Base-by-base conservation (phyloP, 2,329 filamentous ascomycete genomes). In the Gaeumannomyces sp. region DNA sequence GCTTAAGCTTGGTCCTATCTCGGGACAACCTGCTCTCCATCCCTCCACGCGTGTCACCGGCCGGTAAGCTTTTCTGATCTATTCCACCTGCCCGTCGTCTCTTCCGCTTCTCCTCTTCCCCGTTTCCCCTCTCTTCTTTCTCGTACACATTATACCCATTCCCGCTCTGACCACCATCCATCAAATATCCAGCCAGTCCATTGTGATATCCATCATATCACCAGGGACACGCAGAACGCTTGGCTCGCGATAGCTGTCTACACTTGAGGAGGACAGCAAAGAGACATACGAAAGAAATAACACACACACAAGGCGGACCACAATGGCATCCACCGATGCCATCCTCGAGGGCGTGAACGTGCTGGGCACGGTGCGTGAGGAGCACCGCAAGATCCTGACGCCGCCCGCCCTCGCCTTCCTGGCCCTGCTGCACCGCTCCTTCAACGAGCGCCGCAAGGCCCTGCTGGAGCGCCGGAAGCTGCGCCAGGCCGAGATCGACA, bases 401-500 rank as follows among this genome's bases (percentile, higher is more conserved):
- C 94, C 93, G 72, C 86, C 96, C 70, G 94, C 94, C 65, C 88
- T 92, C 69, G 90, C 92, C 68, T 99, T 98, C 83, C 87, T 99
- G 67, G 91, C 94, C 53, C 89, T 97, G 69, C 87, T 99, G 73
- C 95, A 99, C 81, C 90, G 94, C 75, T 92, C 93, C 69, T 98
- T 98, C 85, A 96, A 98, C 78, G 81, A 78, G 69, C 94, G 89
- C 65, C 91, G 95, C 79, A 97, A 97, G 83, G 83, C 85, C 61
- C 87, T 99, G 59, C 87, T 99, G 64, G 89, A 97, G 80, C 89
- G 93, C 73, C 92, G 95, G 72, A 85, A 90, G 72, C 81, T 89
- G 70, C 91, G 94, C 74, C 95, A 98, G 81, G 89, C 90, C 71
- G 93, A 97, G 85, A 88, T 98, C 68, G 94, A 98, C 82, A 90